These are phyloP conservation scores for Centaurea solstitialis DNA, from an alignment of 129 eudicot genomes.

Conservation along the genomic window DNA sequence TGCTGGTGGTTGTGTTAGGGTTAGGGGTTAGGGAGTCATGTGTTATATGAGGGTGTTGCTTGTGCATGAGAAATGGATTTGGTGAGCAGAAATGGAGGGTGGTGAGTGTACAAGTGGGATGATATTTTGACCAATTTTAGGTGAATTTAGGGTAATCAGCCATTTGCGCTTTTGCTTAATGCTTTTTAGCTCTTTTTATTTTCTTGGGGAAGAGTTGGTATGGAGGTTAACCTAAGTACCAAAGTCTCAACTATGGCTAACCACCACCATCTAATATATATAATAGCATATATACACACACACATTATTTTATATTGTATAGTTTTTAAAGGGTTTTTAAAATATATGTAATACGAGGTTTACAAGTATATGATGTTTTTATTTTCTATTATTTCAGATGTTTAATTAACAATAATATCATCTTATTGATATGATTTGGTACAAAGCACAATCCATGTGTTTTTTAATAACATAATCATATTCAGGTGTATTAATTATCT, in stretches of 20 bases:
- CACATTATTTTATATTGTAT: background rate
- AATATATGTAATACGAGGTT: background rate
- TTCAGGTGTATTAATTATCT: too few relatives aligned
- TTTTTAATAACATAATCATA: too few relatives aligned
- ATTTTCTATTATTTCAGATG: too few relatives aligned
- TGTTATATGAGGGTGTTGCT: constrained; percentile 51
- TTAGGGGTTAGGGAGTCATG: constrained; percentile 38
- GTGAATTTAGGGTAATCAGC: constrained; percentile 29
- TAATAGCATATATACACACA: too few relatives aligned
- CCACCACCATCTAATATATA: constrained; percentile 16
- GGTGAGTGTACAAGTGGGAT: constrained; percentile 22
- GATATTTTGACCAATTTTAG: constrained; percentile 21
- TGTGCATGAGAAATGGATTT: constrained; percentile 62
- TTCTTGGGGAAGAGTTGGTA: constrained; percentile 22
- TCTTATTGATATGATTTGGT: background rate
- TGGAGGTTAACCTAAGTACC: constrained; percentile 43
- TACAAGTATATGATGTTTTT: background rate
- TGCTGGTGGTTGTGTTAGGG: constrained; percentile 36
- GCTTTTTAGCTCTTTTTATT: background rate
- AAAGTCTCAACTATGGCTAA: constrained; percentile 30
- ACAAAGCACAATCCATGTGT: too few relatives aligned
- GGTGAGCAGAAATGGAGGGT: constrained; percentile 68
- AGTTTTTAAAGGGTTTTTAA: too few relatives aligned
- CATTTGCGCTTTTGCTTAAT: background rate
- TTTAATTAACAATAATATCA: background rate